Conservation (phyloP, 164 flowering plant species). For the Brasenia schreberi region DNA sequence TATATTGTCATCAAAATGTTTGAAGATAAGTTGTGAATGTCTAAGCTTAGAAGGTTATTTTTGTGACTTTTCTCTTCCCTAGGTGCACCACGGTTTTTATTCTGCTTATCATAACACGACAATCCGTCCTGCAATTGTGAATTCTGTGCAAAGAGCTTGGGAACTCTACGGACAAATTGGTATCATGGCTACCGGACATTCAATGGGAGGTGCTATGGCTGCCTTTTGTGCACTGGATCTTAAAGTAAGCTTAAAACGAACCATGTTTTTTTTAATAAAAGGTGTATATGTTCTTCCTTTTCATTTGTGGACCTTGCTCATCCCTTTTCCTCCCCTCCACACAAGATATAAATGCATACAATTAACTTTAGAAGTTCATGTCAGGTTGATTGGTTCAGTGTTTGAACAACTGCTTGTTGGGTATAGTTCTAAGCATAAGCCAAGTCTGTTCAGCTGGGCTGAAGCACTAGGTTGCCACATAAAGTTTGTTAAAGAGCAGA, state of each 20-base stretch:
- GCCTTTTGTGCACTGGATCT: conserved; percentile 89
- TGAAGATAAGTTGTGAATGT: background rate
- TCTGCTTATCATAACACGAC: conserved; percentile 87
- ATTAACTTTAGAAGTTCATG: background rate
- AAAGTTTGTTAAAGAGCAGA: too few species aligned
- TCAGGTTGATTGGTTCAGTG: background rate
- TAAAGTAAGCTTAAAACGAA: conserved; percentile 21
- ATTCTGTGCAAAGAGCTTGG: conserved; percentile 57
- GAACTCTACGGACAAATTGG: conserved; percentile 48
- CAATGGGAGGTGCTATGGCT: conserved; percentile 99
- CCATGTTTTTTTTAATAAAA: background rate
- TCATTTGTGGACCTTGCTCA: background rate
- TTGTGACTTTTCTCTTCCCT: conserved; percentile 5
- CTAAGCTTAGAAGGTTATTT: background rate
- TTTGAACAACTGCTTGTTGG: background rate
- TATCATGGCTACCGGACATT: conserved; percentile 89
- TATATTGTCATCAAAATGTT: conserved; percentile 9
- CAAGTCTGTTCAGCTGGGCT: background rate
- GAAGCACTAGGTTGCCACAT: background rate
- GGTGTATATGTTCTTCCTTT: background rate
- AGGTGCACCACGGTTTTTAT: conserved; percentile 98
- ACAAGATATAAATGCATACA: background rate
- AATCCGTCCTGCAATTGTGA: conserved; percentile 50
- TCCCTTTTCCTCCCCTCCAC: background rate
- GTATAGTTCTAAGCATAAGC: background rate